Conservation (phyloP, 495 filamentous ascomycete species). For the Penicillium turbatum region DNA sequence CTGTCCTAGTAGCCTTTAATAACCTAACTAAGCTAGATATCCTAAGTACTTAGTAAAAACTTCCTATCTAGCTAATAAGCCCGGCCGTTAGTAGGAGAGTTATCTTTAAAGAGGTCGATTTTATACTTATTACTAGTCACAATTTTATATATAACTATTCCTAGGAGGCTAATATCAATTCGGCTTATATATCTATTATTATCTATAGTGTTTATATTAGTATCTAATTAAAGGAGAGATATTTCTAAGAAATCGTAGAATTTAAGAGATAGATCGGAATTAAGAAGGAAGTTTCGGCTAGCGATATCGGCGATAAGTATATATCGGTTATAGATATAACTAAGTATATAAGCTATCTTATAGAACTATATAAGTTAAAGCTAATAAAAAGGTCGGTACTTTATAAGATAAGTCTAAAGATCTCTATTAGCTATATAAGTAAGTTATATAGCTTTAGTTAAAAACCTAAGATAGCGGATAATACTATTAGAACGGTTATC, state of each 20-base stretch:
- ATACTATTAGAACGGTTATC: constrained; percentile 15
- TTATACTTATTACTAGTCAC: constrained; percentile 22
- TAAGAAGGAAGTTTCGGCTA: constrained; percentile 29
- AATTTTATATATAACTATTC: constrained; percentile 30
- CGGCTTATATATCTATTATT: constrained; percentile 21
- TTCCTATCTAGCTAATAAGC: not conserved
- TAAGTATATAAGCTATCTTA: constrained; percentile 26
- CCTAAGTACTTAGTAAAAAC: too few relatives aligned
- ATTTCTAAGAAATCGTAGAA: constrained; percentile 29
- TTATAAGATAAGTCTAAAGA: constrained; percentile 22
- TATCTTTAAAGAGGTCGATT: constrained; percentile 27
- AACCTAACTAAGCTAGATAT: too few relatives aligned
- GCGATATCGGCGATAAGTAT: constrained; percentile 31
- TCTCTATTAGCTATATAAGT: constrained; percentile 26
- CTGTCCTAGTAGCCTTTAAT: too few relatives aligned
- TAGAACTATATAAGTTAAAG: constrained; percentile 25
- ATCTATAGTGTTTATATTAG: constrained; percentile 24
- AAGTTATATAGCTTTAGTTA: constrained; percentile 19
- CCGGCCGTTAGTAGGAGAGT: constrained; percentile 17
- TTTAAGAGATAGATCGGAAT: constrained; percentile 28
- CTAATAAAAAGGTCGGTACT: constrained; percentile 11
- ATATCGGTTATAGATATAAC: constrained; percentile 22
- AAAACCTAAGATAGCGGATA: constrained; percentile 18
- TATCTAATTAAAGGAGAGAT: constrained; percentile 23
- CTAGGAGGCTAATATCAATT: constrained; percentile 30